Conservation (phyloP, 2,329 filamentous ascomycete species). For the Fusarium oxysporum region DNA sequence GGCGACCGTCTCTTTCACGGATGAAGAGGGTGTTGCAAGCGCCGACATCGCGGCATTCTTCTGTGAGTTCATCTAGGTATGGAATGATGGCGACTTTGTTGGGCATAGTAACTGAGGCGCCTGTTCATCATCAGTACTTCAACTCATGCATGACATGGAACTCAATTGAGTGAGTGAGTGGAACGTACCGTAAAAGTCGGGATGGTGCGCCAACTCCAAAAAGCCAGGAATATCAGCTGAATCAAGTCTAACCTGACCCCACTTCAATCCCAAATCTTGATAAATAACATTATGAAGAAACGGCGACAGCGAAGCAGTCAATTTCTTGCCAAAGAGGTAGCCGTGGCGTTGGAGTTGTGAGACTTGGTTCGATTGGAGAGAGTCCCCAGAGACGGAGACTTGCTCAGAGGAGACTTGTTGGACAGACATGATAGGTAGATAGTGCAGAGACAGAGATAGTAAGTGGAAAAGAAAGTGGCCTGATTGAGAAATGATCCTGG, state of each 20-base stretch:
- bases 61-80: conserved; percentile 78
- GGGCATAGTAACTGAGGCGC: conserved; percentile 84
- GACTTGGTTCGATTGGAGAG: conserved; percentile 37
- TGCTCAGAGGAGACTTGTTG: conserved; percentile 10
- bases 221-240: conserved; percentile 62
- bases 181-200: conserved; percentile 70
- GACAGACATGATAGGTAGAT: conserved; percentile 33
- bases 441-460: neutral
- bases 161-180: neutral
- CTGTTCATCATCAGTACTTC: conserved; percentile 48
- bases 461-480: neutral
- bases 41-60: conserved; percentile 78
- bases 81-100: conserved; percentile 83
- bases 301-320: conserved; percentile 66
- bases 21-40: conserved; percentile 85
- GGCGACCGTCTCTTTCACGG: conserved; percentile 60
- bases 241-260: conserved; percentile 65
- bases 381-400: conserved; percentile 37
- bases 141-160: neutral
- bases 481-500: conserved; percentile 5
- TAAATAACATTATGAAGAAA: conserved; percentile 67
- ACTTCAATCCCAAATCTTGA: conserved; percentile 60
- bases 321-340: conserved; percentile 69
- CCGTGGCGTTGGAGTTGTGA: conserved; percentile 57
- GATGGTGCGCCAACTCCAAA: conserved; percentile 64